phyloP scores from a whole-genome alignment of 768 basidiomycete genomes.

The Russula sp. region DNA sequence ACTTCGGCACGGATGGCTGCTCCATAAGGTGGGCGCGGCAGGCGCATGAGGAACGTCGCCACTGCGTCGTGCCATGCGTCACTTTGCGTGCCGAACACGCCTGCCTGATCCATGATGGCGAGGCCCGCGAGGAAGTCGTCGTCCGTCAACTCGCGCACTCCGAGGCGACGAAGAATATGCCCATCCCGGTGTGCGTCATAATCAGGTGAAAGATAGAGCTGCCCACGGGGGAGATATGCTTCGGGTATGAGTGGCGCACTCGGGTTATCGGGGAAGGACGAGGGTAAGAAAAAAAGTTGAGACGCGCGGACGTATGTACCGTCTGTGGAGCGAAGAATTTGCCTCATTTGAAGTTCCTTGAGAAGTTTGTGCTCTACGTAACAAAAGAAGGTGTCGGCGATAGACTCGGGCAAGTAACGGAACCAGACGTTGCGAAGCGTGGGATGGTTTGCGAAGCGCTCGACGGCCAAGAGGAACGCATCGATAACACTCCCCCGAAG shows the following conservation, averaged over 20 bases:
- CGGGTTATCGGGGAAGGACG: not conserved
- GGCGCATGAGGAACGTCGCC: not conserved
- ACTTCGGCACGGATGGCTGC: not conserved
- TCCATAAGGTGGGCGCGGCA: not conserved
- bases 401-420: conserved; percentile 25
- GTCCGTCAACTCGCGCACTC: conserved; percentile 17
- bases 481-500: conserved; percentile 24
- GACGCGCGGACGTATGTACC: conserved; percentile 17
- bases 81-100: not conserved
- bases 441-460: conserved; percentile 19
- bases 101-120: conserved; percentile 1
- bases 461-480: conserved; percentile 26
- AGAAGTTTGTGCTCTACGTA: conserved; percentile 14
- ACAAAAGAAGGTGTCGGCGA: conserved; percentile 24
- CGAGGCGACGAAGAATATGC: conserved; percentile 11
- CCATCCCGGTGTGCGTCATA: conserved; percentile 1
- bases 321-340: conserved; percentile 23
- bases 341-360: conserved; percentile 3
- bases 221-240: not conserved
- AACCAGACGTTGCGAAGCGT: conserved; percentile 26
- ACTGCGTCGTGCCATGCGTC: conserved; percentile 16
- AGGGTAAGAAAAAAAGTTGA: conserved; percentile 10
- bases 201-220: conserved; percentile 17
- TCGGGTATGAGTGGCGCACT: conserved; percentile 11
- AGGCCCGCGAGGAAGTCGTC: conserved; percentile 13